Percentiles rank a stretch among this genome's conserved stretches.
Evolutionary conservation across 2,329 filamentous ascomycete species (phyloP).

Genomic region (Claviceps sp.): DNA sequence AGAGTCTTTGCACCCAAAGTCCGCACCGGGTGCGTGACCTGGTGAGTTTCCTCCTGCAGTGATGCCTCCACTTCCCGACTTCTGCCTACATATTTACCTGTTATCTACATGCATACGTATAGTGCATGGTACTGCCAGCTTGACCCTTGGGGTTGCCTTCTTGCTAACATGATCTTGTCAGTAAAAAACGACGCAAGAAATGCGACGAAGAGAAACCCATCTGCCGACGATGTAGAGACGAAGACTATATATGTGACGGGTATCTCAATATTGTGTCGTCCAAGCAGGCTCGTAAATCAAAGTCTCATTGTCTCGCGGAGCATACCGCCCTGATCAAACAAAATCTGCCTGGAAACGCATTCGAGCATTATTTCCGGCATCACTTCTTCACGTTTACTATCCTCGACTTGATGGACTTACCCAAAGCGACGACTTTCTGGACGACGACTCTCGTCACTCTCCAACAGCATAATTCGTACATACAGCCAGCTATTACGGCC

Average conservation of each 20-base stretch:
- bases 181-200: conserved; percentile 3
- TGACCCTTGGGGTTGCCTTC: not conserved
- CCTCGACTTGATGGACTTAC: conserved; percentile 3
- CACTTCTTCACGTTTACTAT: conserved; percentile 4
- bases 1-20: conserved; percentile 3
- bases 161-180: not conserved
- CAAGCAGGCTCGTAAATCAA: not conserved
- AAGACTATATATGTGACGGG: conserved; percentile 2
- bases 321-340: not conserved
- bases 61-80: not conserved
- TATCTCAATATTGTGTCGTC: not conserved
- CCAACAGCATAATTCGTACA: not conserved
- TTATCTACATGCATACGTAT: not conserved
- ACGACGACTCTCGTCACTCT: not conserved
- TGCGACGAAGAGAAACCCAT: conserved; percentile 3
- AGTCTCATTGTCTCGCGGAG: not conserved
- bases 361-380: conserved; percentile 1
- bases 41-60: not conserved
- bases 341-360: not conserved
- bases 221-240: conserved; percentile 2
- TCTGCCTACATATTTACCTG: not conserved
- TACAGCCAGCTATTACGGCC: conserved; percentile 1
- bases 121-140: not conserved
- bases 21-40: conserved; percentile 3
- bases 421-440: conserved; percentile 1